A percentile compares a stretch with the other conserved stretches of the same genome.
phyloP scores from a whole-genome alignment of 305 asterid species.

The Solanum chacoense region DNA sequence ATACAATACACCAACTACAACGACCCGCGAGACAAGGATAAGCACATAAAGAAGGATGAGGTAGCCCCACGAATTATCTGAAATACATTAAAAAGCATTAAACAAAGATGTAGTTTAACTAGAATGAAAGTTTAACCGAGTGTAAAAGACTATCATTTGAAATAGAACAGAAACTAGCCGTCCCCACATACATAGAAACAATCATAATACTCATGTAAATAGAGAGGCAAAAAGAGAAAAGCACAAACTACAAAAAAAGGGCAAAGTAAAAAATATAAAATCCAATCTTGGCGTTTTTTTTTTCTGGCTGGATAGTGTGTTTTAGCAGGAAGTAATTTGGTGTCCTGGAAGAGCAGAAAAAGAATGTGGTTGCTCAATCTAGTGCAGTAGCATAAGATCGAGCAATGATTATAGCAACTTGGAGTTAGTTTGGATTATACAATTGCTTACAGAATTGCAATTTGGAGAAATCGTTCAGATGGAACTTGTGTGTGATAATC shows the following conservation, averaged over 20 bases:
- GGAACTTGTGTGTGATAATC: neutral
- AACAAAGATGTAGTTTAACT: neutral
- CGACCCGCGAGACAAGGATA: slow-evolving; percentile 63
- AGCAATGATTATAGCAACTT: neutral
- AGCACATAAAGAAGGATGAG: slow-evolving; percentile 70
- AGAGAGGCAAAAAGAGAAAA: neutral
- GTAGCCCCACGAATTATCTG: slow-evolving; percentile 93
- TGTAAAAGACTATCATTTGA: neutral
- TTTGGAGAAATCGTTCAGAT: neutral
- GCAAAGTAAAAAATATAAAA: neutral
- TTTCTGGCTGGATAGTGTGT: neutral
- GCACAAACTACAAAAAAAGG: neutral
- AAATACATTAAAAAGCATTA: slow-evolving; percentile 3
- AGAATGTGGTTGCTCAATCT: neutral
- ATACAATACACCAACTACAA: slow-evolving; percentile 63
- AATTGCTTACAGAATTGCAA: neutral
- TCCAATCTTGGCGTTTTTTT: neutral
- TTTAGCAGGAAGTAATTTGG: neutral
- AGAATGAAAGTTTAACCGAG: neutral
- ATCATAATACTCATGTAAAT: neutral
- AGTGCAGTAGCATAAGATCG: neutral
- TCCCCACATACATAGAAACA: neutral
- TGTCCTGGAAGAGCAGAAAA: neutral
- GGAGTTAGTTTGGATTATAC: neutral
- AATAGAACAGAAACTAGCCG: neutral